These are phyloP conservation scores for Saccharomycopsis crataegensis DNA, from an alignment of 1,139 yeast genomes.

Conservation along the genomic window DNA sequence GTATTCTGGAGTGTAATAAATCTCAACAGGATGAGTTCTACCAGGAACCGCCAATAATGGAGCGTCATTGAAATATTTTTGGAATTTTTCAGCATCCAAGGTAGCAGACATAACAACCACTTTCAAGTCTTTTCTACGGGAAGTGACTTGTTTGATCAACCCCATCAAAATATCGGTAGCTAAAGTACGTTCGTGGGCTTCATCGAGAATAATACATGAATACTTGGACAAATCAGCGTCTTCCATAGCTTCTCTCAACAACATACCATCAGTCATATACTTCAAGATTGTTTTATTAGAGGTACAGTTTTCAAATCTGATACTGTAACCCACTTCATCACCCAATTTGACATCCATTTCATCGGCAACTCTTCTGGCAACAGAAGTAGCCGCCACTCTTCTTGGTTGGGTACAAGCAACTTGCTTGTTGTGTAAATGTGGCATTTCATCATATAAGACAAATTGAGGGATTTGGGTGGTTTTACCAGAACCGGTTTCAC, in stretches of 20 bases:
- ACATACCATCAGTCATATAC: slow-evolving; percentile 99
- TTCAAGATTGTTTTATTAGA: slow-evolving; percentile 73
- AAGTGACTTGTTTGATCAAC: slow-evolving; percentile 70
- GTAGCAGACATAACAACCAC: slow-evolving; percentile 97
- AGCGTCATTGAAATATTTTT: slow-evolving; percentile 79
- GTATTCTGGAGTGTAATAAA: slow-evolving; percentile 92
- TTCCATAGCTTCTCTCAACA: slow-evolving; percentile 94
- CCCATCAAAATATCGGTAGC: slow-evolving; percentile 98
- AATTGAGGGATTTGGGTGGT: slow-evolving; percentile 97
- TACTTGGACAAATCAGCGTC: slow-evolving; percentile 77
- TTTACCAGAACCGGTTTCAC: slow-evolving; percentile 98
- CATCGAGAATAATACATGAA: slow-evolving; percentile 90
- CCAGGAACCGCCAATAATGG: slow-evolving; percentile 97
- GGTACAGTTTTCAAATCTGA: slow-evolving; percentile 89
- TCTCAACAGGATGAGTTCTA: slow-evolving; percentile 95
- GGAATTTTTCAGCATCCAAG: slow-evolving; percentile 94
- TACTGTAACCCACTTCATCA: slow-evolving; percentile 86
- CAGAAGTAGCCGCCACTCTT: slow-evolving; percentile 97
- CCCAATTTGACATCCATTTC: slow-evolving; percentile 92
- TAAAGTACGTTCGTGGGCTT: slow-evolving; percentile 96
- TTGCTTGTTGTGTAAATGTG: slow-evolving; percentile 68
- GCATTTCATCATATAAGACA: slow-evolving; percentile 87
- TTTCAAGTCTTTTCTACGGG: slow-evolving; percentile 80
- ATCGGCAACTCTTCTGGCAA: slow-evolving; percentile 92
- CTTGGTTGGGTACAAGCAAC: slow-evolving; percentile 98